Evolutionary conservation across 2,329 filamentous ascomycete species (phyloP).

Genomic region (Apiospora koreana): DNA sequence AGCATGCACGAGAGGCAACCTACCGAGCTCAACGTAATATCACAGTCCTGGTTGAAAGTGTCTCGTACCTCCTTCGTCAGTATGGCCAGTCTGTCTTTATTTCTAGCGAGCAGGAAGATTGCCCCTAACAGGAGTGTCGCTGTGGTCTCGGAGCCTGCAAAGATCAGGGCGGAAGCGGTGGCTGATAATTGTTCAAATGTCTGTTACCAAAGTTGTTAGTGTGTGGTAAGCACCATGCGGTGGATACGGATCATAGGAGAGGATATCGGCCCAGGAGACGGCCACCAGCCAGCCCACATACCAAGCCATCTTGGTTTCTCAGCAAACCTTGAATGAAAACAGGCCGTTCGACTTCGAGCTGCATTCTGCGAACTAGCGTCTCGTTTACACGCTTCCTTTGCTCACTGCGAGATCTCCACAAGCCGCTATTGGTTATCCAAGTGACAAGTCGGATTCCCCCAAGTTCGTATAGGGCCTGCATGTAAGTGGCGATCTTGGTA

Average conservation of each 20-base stretch:
- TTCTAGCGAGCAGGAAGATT: conserved; percentile 40
- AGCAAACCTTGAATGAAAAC: conserved; percentile 36
- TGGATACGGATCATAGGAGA: too few relatives aligned
- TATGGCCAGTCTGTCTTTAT: conserved; percentile 34
- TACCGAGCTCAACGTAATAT: conserved; percentile 39
- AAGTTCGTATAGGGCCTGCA: conserved; percentile 21
- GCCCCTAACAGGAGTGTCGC: conserved; percentile 44
- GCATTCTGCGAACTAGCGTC: conserved; percentile 30
- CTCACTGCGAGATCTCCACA: conserved; percentile 21
- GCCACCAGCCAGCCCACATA: neutral
- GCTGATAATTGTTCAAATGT: neutral
- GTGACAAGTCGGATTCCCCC: conserved; percentile 21
- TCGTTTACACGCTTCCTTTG: conserved; percentile 22
- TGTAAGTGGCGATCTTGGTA: conserved; percentile 23
- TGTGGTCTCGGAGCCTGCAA: conserved; percentile 54
- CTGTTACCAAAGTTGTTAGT: neutral
- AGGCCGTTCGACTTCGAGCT: conserved; percentile 28
- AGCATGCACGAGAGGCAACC: conserved; percentile 37
- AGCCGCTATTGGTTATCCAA: conserved; percentile 16
- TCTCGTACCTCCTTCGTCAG: conserved; percentile 41
- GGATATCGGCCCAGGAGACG: neutral
- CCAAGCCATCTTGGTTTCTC: conserved; percentile 24
- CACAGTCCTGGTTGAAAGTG: conserved; percentile 36
- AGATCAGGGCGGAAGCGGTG: conserved; percentile 34
- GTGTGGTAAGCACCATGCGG: too few relatives aligned